Evolutionary conservation across 1,284 basidiomycete species (phyloP).

Genomic region (Microbotryum saponariae): DNA sequence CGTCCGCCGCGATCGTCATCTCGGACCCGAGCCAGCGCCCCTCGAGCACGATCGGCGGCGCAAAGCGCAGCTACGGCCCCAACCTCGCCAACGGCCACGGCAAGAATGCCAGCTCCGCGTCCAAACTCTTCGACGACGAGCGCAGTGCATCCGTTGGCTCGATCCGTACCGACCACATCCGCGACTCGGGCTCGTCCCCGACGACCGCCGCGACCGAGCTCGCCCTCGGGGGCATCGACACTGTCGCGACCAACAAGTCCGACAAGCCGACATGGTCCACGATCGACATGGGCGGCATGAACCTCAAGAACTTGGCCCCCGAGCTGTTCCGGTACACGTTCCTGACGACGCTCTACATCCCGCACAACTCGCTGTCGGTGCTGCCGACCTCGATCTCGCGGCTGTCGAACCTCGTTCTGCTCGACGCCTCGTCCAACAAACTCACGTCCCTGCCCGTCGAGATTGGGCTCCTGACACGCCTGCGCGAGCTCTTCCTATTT

Average conservation of each 20-base stretch:
- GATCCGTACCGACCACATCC: constrained; percentile 30
- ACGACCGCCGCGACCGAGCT: background rate
- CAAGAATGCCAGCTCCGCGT: constrained; percentile 33
- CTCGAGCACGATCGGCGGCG: constrained; percentile 34
- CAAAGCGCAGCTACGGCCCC: constrained; percentile 26
- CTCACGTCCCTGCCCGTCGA: constrained; percentile 73
- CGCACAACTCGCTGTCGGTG: constrained; percentile 79
- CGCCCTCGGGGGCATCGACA: background rate
- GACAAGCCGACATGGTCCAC: constrained; percentile 63
- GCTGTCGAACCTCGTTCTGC: constrained; percentile 75
- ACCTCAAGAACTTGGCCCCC: constrained; percentile 79
- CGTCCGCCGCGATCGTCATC: constrained; percentile 45
- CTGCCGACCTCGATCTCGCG: constrained; percentile 78
- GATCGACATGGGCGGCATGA: constrained; percentile 92
- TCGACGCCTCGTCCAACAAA: constrained; percentile 88
- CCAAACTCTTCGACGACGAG: constrained; percentile 7
- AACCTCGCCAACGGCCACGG: constrained; percentile 40
- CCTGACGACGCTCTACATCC: constrained; percentile 91
- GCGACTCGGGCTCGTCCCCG: constrained; percentile 35
- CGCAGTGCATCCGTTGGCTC: constrained; percentile 24
- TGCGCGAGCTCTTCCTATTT: constrained; percentile 90
- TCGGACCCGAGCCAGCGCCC: constrained; percentile 42
- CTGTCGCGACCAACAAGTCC: constrained; percentile 27
- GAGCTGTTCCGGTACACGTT: constrained; percentile 84
- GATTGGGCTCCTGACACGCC: constrained; percentile 78